Evolutionary conservation across 1,139 yeast species (phyloP).

Genomic region (Scheffersomyces illinoinensis): DNA sequence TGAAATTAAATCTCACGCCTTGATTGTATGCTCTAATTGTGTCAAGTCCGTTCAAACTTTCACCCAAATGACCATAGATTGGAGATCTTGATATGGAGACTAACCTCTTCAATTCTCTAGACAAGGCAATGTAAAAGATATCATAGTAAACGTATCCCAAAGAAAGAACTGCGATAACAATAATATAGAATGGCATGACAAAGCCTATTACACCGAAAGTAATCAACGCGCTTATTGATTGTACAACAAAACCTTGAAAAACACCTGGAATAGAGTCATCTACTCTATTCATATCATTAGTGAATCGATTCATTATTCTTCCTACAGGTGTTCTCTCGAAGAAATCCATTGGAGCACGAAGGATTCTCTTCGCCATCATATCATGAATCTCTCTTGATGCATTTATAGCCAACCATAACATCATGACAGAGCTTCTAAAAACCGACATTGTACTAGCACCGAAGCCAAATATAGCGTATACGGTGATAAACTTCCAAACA

Average conservation of each 20-base stretch:
- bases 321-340: slow-evolving; percentile 35
- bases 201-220: slow-evolving; percentile 52
- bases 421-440: slow-evolving; percentile 15
- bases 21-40: slow-evolving; percentile 62
- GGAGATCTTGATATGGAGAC: slow-evolving; percentile 45
- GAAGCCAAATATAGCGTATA: slow-evolving; percentile 34
- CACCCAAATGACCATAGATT: slow-evolving; percentile 64
- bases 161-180: slow-evolving; percentile 41
- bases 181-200: slow-evolving; percentile 52
- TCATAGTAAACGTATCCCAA: slow-evolving; percentile 54
- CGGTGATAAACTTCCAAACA: slow-evolving; percentile 21
- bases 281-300: slow-evolving; percentile 66
- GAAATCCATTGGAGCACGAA: slow-evolving; percentile 31
- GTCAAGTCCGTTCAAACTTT: slow-evolving; percentile 59
- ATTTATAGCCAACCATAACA: slow-evolving; percentile 21
- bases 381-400: slow-evolving; percentile 27
- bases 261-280: slow-evolving; percentile 55
- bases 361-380: slow-evolving; percentile 23
- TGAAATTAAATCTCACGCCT: slow-evolving; percentile 49
- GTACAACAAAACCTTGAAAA: slow-evolving; percentile 43
- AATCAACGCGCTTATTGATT: slow-evolving; percentile 42
- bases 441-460: slow-evolving; percentile 22
- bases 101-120: slow-evolving; percentile 56
- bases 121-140: slow-evolving; percentile 49
- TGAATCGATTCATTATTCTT: slow-evolving; percentile 48